Base-by-base conservation (phyloP, 2,329 filamentous ascomycete genomes). In the Knufia fluminis region DNA sequence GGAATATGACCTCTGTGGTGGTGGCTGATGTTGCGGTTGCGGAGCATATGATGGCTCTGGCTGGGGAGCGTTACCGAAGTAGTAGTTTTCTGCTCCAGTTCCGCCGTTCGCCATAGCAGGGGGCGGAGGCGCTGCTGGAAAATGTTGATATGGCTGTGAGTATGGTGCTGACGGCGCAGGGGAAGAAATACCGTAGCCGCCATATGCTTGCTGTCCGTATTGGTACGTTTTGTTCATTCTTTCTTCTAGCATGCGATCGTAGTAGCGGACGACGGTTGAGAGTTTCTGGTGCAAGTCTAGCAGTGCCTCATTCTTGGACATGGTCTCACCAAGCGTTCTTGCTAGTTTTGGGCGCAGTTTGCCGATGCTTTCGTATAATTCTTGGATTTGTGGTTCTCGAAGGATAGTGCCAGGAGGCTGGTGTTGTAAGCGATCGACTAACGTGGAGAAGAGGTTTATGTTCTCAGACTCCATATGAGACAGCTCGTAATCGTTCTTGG, bases 291-390 rank as follows among this genome's bases (percentile, higher is more conserved):
- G 92, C 0, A 98, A 74, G 65, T 98, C 92, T 20, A 97, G 78
- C 8, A 98, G 75, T 0, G 91, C 92, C 65, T 98, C 90, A 66
- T 97, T 92, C 68, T 98, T 98, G 78, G 92, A 97, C 92, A 98
- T 97, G 0, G 92, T 96, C 71, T 98, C 92, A 49, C 92, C 92
- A 63, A 97, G 96, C 0, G 91, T 96, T 50, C 92, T 80, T 3
- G 92, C 92, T 49, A 98, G 74, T 66, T 98, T 98, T 1, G 92
- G 92, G 44, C 92, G 79, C 54, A 98, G 71, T 14, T 88, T 78
- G n/a, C 91, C 89, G 60, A 98, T 97, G 60, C 90, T 94, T 62
- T 97, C 92, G 64, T 98, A 98, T 3, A 98, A 74, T 68, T 98
- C 92, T 67, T 98, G 92, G 45, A 98, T 96, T 64, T 97, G 92